Evolutionary conservation across 208 protist genomes (phyloP).

Genomic region (Leishmania aethiopica): DNA sequence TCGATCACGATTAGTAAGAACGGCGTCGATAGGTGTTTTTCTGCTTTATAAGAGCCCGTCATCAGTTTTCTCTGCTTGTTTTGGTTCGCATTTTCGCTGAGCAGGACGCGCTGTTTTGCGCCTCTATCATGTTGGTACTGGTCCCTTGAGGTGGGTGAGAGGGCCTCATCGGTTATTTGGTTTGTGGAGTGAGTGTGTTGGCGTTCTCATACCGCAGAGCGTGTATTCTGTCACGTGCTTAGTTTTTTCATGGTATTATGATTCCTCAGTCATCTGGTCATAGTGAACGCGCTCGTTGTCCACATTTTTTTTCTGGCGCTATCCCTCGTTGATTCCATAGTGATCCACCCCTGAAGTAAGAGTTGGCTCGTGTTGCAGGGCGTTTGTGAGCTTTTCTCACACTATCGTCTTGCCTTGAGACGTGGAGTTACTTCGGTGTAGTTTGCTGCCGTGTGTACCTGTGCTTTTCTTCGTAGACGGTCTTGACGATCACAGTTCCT

Average conservation of each 20-base stretch:
- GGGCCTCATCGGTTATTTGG: not conserved
- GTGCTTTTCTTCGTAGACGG: not conserved
- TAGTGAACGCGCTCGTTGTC: not conserved
- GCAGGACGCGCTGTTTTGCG: not conserved
- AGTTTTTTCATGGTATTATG: not conserved
- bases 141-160: not conserved
- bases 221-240: not conserved
- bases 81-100: not conserved
- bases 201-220: not conserved
- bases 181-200: not conserved
- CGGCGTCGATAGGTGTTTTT: not conserved
- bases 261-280: not conserved
- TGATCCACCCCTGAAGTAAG: not conserved
- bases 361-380: not conserved
- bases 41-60: not conserved
- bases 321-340: not conserved
- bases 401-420: not conserved
- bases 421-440: not conserved
- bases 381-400: not conserved
- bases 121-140: not conserved
- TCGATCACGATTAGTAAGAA: constrained; percentile 36
- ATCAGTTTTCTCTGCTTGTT: not conserved
- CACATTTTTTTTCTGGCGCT: not conserved
- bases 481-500: not conserved
- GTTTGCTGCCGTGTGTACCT: not conserved